Percentiles rank a stretch among this genome's conserved stretches.
Evolutionary conservation across 305 asterid genomes (phyloP).

Genomic region (Solanum aculeatissimum): DNA sequence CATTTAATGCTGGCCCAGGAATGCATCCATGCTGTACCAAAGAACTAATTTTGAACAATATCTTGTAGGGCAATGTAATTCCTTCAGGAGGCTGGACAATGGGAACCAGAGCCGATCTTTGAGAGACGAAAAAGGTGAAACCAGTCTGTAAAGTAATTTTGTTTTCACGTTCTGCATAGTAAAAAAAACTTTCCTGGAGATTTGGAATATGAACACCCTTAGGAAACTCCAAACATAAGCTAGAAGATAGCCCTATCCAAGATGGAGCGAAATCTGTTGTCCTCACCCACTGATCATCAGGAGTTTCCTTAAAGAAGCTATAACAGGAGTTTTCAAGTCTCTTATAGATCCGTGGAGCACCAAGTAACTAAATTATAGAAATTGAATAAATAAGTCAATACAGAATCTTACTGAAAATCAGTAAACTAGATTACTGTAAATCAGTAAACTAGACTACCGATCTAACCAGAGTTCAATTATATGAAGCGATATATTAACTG

Average conservation of each 20-base stretch:
- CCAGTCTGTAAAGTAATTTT: slow-evolving; percentile 28
- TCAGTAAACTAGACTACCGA: neutral
- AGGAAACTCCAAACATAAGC: slow-evolving; percentile 64
- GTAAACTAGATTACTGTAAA: neutral
- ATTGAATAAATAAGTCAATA: neutral
- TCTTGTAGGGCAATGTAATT: slow-evolving; percentile 34
- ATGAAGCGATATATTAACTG: neutral
- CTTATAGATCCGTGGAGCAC: slow-evolving; percentile 73
- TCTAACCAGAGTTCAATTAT: neutral
- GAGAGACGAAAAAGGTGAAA: slow-evolving; percentile 33
- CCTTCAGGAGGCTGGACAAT: slow-evolving; percentile 48
- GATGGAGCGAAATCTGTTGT: slow-evolving; percentile 70
- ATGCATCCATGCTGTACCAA: slow-evolving; percentile 80
- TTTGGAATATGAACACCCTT: slow-evolving; percentile 37
- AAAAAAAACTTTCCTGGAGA: slow-evolving; percentile 36
- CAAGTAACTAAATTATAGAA: slow-evolving; percentile 41
- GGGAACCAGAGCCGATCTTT: slow-evolving; percentile 43
- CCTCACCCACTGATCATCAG: slow-evolving; percentile 83
- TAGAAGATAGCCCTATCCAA: slow-evolving; percentile 73
- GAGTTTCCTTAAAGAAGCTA: slow-evolving; percentile 32
- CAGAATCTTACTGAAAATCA: neutral
- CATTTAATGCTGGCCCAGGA: slow-evolving; percentile 55
- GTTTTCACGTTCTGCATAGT: slow-evolving; percentile 37
- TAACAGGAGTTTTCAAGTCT: slow-evolving; percentile 18
- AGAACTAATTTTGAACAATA: slow-evolving; percentile 54